Base-by-base conservation (phyloP, 208 protist species). In the Leishmania aethiopica region DNA sequence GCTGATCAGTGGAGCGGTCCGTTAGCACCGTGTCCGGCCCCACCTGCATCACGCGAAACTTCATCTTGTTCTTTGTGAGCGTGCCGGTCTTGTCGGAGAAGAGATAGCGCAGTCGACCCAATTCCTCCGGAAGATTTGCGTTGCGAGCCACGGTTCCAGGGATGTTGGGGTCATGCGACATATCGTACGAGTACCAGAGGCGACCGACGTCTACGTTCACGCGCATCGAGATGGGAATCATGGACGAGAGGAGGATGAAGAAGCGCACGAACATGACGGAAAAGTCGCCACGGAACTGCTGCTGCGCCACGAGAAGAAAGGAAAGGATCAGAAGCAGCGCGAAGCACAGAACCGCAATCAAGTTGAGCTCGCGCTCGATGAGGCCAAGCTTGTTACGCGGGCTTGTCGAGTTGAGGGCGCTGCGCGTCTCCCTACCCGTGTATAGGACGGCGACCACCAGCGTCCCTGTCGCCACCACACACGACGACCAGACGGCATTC, bases 61-160 rank as follows among this genome's bases (percentile, higher is more conserved):
- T 80, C 96, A 99, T 99, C 67, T 94, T 97, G 86, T 99, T 99
- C 85, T 99, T 96, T 6, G 99, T 99, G 11, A 99, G 86, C 47
- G 99, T 99, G 55, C 99, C 99, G 17, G 99, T 99, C 89, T 99
- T 99, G 89, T 99, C 99, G 15, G 96, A 97, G 72, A 99, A 98
- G 40, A 99, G 88, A 87, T 99, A 99, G 67, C 96, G 90, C 53
- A 99, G 94, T 37, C 99, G 90, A n/a, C 99, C 99, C 3, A 99
- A 89, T 87, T 99, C 99, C 88, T 99, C 99, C 0, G 99, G 98
- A 42, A 99, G 96, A 11, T 96, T 98, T 32, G 96, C 98, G 60
- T 97, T 99, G 66, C 99, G 86, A 5, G 99, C 99, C 10, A 99
- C 86, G 2, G 95, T 87, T 42, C 96, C 96, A 0, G 93, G 90